Evolutionary conservation across 177 flowering plant genomes (phyloP).

Genomic region (Vitis hybrid): DNA sequence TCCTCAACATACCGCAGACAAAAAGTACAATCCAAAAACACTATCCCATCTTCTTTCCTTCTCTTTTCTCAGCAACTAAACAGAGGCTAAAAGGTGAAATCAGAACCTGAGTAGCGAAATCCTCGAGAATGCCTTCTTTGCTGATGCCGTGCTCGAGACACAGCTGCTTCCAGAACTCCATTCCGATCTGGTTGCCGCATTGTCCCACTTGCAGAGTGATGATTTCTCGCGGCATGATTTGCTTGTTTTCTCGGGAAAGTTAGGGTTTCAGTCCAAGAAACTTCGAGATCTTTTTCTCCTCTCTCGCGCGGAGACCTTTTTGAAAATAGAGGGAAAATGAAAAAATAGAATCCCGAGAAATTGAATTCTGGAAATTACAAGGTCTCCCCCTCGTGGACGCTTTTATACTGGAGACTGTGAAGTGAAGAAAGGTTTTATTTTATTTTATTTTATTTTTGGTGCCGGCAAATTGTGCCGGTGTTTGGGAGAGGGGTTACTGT

Average conservation of each 20-base stretch:
- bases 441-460: too few relatives aligned
- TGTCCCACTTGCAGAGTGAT: slow-evolving; percentile 98
- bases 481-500: too few relatives aligned
- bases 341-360: not conserved
- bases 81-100: too few relatives aligned
- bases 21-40: too few relatives aligned
- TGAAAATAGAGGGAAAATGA: slow-evolving; percentile 14
- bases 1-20: too few relatives aligned
- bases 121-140: slow-evolving; percentile 97
- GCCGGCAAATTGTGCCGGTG: too few relatives aligned
- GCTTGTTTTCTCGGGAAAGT: slow-evolving; percentile 7
- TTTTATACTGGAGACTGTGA: too few relatives aligned
- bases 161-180: slow-evolving; percentile 99
- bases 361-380: not conserved
- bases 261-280: slow-evolving; percentile 22
- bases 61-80: too few relatives aligned
- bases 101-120: slow-evolving; percentile 93
- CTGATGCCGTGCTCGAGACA: slow-evolving; percentile 99
- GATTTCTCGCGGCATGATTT: slow-evolving; percentile 90
- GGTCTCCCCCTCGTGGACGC: too few relatives aligned
- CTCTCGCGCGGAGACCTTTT: slow-evolving; percentile 3
- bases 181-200: slow-evolving; percentile 99
- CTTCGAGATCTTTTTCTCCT: too few relatives aligned
- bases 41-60: too few relatives aligned
- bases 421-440: too few relatives aligned